Evolutionary conservation across 306 rosid species (phyloP).

Genomic region (Ammopiptanthus mongolicus): DNA sequence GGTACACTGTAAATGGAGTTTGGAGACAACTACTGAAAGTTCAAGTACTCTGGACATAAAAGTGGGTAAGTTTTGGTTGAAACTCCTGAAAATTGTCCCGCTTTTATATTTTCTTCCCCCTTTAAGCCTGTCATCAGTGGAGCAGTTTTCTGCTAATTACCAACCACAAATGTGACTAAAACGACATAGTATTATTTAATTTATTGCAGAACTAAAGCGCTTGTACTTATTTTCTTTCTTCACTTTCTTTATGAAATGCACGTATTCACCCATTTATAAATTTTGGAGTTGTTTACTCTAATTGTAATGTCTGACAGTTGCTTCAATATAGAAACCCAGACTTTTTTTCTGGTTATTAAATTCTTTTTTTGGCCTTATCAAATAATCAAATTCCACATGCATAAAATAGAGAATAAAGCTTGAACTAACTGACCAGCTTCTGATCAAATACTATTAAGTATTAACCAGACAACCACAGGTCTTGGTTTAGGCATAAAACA

Average conservation of each 20-base stretch:
- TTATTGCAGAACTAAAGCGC: not conserved
- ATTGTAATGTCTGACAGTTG: not conserved
- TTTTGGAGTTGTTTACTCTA: too few species aligned
- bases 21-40: constrained; percentile 52
- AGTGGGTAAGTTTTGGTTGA: constrained; percentile 68
- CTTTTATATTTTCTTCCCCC: not conserved
- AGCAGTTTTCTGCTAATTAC: constrained; percentile 5
- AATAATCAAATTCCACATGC: not conserved
- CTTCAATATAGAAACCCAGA: not conserved
- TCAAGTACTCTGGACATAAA: constrained; percentile 70
- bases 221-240: not conserved
- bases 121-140: not conserved
- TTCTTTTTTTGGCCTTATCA: not conserved
- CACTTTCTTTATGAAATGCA: too few species aligned
- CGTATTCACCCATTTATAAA: too few species aligned
- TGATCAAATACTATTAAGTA: not conserved
- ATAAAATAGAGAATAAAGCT: not conserved
- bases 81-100: constrained; percentile 15
- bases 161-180: not conserved
- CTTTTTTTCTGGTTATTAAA: too few species aligned
- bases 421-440: not conserved
- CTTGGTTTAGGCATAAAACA: not conserved
- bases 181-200: not conserved
- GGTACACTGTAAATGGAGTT: constrained; percentile 86
- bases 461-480: not conserved